A percentile compares a stretch with the other conserved stretches of the same genome.
Conservation (phyloP, 768 basidiomycete species). For the Paxillus involutus region DNA sequence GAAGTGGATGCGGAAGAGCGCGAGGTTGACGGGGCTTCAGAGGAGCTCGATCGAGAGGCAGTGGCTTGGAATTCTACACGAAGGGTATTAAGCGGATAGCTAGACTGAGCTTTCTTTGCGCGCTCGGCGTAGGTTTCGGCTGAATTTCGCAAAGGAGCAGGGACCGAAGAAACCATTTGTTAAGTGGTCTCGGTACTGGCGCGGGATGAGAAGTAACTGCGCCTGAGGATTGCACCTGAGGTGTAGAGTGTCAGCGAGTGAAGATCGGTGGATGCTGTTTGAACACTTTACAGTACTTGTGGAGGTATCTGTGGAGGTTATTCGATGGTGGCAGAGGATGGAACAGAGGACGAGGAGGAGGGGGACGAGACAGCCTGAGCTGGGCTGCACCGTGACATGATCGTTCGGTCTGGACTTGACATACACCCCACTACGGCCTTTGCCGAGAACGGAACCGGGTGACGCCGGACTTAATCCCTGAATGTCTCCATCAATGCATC, state of each 20-base stretch:
- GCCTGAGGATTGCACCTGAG: neutral
- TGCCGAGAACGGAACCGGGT: neutral
- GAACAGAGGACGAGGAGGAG: neutral
- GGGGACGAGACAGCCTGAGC: conserved; percentile 6
- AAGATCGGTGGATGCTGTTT: neutral
- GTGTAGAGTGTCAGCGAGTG: neutral
- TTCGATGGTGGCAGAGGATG: neutral
- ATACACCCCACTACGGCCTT: neutral
- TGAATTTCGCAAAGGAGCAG: conserved; percentile 32
- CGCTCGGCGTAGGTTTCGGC: conserved; percentile 59
- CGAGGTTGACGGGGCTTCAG: neutral
- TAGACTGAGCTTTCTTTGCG: conserved; percentile 48
- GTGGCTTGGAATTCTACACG: neutral
- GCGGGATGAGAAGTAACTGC: neutral
- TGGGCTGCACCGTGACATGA: neutral
- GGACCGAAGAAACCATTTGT: conserved; percentile 31
- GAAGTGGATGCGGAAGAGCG: conserved; percentile 3
- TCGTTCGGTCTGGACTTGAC: neutral
- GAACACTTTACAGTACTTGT: neutral
- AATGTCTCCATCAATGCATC: no score
- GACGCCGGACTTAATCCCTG: neutral
- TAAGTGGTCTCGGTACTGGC: neutral
- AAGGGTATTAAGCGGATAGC: conserved; percentile 23
- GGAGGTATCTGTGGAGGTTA: neutral
- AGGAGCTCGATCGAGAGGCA: neutral